Percentiles rank a stretch among this genome's conserved stretches.
These are phyloP conservation scores for Flaveria sonorensis DNA, from an alignment of 129 eudicot species.

Conservation along the genomic window DNA sequence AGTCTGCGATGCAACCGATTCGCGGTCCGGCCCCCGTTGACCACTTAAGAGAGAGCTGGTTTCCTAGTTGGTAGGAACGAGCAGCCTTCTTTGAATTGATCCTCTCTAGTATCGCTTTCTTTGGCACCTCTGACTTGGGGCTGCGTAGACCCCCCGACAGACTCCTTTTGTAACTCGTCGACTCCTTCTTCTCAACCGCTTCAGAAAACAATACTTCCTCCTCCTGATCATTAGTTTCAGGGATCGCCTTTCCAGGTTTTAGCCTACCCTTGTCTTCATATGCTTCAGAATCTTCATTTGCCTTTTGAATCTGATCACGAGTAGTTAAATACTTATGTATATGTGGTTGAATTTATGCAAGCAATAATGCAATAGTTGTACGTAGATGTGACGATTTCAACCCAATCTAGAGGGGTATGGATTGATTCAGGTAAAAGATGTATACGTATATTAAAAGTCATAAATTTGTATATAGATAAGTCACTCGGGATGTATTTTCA, in stretches of 20 bases:
- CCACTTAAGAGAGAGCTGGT: slow-evolving; percentile 80
- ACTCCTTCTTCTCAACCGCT: slow-evolving; percentile 21
- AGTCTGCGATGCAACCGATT: slow-evolving; percentile 93
- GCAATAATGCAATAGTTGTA: too few relatives aligned
- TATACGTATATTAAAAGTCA: too few relatives aligned
- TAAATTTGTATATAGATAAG: too few relatives aligned
- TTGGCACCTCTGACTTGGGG: slow-evolving; percentile 69
- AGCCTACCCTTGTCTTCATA: slow-evolving; percentile 31
- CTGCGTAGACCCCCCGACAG: slow-evolving; percentile 91
- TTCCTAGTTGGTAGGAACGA: slow-evolving; percentile 68
- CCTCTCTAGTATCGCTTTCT: slow-evolving; percentile 67
- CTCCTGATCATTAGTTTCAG: slow-evolving; percentile 14
- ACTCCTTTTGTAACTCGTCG: slow-evolving; percentile 56
- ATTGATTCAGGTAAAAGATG: too few relatives aligned
- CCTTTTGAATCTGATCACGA: slow-evolving; percentile 54
- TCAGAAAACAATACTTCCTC: slow-evolving; percentile 16
- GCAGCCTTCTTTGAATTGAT: slow-evolving; percentile 75
- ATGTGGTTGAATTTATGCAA: too few relatives aligned
- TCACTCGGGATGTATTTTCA: too few relatives aligned
- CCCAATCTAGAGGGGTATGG: too few relatives aligned
- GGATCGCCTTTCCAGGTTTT: slow-evolving; percentile 13
- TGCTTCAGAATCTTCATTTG: slow-evolving; percentile 61
- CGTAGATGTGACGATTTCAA: too few relatives aligned
- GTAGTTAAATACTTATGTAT: too few relatives aligned
- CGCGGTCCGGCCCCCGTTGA: slow-evolving; percentile 93